Percentiles rank a stretch among this genome's conserved stretches.
phyloP scores from a whole-genome alignment of 306 rosid genomes.

The Corylus americana region DNA sequence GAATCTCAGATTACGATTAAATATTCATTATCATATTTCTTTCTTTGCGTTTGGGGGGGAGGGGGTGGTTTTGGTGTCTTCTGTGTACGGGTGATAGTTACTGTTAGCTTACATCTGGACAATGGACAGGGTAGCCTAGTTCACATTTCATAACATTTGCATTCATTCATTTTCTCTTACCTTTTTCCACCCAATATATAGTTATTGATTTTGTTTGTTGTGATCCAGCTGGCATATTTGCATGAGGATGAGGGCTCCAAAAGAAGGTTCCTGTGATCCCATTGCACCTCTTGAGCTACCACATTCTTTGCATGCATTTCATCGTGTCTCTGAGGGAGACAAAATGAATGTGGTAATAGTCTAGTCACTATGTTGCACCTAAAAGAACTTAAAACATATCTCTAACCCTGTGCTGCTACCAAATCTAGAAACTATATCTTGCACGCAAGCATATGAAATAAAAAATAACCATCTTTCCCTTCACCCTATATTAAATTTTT shows the following conservation, averaged over 20 bases:
- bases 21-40: not conserved
- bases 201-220: constrained; percentile 33
- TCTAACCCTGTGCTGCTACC: constrained; percentile 1
- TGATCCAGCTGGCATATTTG: constrained; percentile 82
- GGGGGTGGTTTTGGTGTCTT: not conserved
- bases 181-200: constrained; percentile 3
- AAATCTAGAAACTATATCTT: not conserved
- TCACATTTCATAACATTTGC: not conserved
- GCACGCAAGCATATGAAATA: not conserved
- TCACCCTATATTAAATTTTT: not conserved
- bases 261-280: constrained; percentile 74
- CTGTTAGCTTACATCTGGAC: not conserved
- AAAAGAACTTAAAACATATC: not conserved
- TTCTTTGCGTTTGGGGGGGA: not conserved
- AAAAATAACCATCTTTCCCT: not conserved
- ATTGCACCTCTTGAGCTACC: constrained; percentile 95
- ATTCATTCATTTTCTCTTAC: constrained; percentile 8
- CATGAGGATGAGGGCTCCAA: constrained; percentile 91
- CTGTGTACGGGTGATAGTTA: not conserved
- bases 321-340: constrained; percentile 69
- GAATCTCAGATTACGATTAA: not conserved
- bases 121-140: not conserved
- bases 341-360: constrained; percentile 62
- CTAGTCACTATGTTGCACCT: constrained; percentile 9
- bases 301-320: constrained; percentile 87